Percentiles rank a stretch among this genome's conserved stretches.
Evolutionary conservation across 495 filamentous ascomycete species (phyloP).

Genomic region (Articulospora tetracladia): DNA sequence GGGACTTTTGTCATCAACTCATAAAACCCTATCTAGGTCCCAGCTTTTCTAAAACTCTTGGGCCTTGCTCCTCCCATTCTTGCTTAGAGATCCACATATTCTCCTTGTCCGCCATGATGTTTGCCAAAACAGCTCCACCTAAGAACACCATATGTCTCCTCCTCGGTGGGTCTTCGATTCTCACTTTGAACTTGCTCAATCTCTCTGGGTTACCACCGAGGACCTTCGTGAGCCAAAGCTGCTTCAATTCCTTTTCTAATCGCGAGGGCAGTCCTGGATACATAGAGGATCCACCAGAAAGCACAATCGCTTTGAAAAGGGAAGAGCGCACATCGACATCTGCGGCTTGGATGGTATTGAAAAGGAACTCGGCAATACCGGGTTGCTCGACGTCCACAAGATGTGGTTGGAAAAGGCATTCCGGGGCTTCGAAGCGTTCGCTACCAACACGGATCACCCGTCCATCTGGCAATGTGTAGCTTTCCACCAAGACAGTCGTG

Average conservation of each 20-base stretch:
- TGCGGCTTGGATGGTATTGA: constrained; percentile 95
- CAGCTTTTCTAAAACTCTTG: constrained; percentile 83
- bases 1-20: constrained; percentile 1
- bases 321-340: constrained; percentile 92
- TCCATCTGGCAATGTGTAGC: constrained; percentile 93
- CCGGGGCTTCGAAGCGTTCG: constrained; percentile 95
- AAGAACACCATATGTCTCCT: constrained; percentile 98
- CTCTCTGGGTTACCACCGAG: constrained; percentile 86
- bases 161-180: constrained; percentile 96
- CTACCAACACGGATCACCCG: constrained; percentile 93
- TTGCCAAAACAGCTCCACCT: constrained; percentile 93
- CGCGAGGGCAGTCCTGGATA: constrained; percentile 93
- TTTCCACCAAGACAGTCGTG: constrained; percentile 95
- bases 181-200: constrained; percentile 96
- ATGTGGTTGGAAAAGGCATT: constrained; percentile 98
- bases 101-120: constrained; percentile 98
- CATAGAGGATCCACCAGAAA: constrained; percentile 97
- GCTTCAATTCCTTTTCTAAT: constrained; percentile 97
- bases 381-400: constrained; percentile 97
- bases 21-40: constrained; percentile 59
- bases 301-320: constrained; percentile 94
- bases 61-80: constrained; percentile 94
- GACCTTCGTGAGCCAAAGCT: constrained; percentile 94
- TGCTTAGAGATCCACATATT: constrained; percentile 97
- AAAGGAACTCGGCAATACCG: constrained; percentile 92